A percentile compares a stretch with the other conserved stretches of the same genome.
Conservation (phyloP, 805 yeast genomes). For the Lachancea cidri region DNA sequence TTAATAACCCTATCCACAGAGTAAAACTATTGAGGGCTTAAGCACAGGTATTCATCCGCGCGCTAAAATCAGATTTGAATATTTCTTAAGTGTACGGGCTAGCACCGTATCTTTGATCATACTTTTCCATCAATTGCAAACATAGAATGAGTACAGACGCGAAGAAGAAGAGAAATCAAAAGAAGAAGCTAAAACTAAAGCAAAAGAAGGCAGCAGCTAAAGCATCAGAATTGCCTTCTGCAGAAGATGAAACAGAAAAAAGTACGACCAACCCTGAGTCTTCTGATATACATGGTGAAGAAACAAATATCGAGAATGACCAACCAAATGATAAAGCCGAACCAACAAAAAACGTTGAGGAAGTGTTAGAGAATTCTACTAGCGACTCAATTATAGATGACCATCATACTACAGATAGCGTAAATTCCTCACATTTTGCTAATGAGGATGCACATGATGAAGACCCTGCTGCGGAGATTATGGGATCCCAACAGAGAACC, state of each 20-base stretch:
- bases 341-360: no score
- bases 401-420: no score
- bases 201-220: constrained; percentile 25
- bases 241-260: background rate
- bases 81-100: background rate
- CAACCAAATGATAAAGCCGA: no score
- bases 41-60: background rate
- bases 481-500: no score
- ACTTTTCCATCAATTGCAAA: background rate
- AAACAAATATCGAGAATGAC: background rate
- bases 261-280: background rate
- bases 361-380: no score
- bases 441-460: no score
- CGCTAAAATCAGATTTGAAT: background rate
- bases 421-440: no score
- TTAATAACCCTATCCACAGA: no score
- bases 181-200: constrained; percentile 32
- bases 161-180: constrained; percentile 31
- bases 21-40: no score
- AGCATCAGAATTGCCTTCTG: background rate
- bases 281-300: background rate
- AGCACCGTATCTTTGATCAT: background rate
- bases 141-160: constrained; percentile 30
- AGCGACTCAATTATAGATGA: no score
- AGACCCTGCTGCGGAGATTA: no score